Conservation (phyloP, 2,329 filamentous ascomycete species). For the Venturia aucupariae region DNA sequence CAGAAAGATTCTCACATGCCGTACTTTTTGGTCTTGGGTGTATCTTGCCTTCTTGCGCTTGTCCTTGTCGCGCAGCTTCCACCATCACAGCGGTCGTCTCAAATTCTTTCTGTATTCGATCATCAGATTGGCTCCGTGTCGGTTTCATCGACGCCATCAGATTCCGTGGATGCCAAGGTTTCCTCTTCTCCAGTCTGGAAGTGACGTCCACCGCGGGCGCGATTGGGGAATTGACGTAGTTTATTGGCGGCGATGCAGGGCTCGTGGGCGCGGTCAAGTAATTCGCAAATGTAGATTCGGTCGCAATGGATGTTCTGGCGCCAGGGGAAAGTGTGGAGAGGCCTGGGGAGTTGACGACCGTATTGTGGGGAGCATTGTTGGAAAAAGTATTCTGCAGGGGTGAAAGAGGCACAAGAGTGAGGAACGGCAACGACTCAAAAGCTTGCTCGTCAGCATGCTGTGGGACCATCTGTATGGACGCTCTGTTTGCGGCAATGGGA, state of each 20-base stretch:
- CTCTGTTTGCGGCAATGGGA: background rate
- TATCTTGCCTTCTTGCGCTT: background rate
- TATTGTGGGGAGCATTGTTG: background rate
- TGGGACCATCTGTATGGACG: background rate
- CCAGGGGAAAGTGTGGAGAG: background rate
- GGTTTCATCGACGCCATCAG: background rate
- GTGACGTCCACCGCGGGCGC: background rate
- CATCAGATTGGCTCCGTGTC: background rate
- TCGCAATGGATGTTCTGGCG: background rate
- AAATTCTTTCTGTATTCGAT: background rate
- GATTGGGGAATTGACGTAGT: background rate
- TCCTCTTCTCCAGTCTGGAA: background rate
- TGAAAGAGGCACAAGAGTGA: background rate
- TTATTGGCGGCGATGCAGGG: background rate
- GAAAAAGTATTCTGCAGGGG: background rate
- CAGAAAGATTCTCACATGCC: background rate
- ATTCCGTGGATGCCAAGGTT: conserved; percentile 1
- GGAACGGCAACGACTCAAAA: background rate
- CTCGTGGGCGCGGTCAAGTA: background rate
- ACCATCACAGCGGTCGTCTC: background rate
- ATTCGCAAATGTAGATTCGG: background rate
- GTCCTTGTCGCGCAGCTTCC: background rate
- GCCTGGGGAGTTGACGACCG: background rate
- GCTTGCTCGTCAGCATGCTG: background rate
- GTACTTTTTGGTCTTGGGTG: background rate